Evolutionary conservation across 225 moss, liverwort and hornwort species (phyloP), one percentile per base, ranked within the genome.

Genomic region (Climacium dendroides): DNA sequence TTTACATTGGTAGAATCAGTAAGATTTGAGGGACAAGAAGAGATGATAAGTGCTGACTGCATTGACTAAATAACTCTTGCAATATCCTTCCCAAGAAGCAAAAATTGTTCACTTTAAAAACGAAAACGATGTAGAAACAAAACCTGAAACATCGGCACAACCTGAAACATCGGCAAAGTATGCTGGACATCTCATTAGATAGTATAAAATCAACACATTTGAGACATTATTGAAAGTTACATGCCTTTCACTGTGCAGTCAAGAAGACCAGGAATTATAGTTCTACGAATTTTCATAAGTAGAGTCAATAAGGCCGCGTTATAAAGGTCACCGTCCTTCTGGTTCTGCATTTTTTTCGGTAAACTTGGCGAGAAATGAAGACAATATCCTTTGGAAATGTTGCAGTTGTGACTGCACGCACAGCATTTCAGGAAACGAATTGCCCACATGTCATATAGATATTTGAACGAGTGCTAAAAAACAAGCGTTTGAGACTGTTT

Each of bases 361-460:
- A 90, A 83, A 73, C 81, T 89, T 52, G 96, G 94, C 41, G 95
- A 95, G 86, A 98, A 98, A 90, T 96, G 96, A 82, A 98, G 90
- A 80, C 97, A 98, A 17, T 83, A 87, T 69, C 92, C 94, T 55
- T 88, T 73, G 73, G 89, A 78, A 72, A 86, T 15, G 13, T 74
- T 77, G 89, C 94, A 94, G 39, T 72, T 55, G 50, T 52, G 64
- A 87, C 94, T 94, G 91, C 76, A 86, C n/a, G 13, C 85, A 85
- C 58, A 78, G 63, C 35, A 91, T 74, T 59, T 67, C 74, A 86
- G 69, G 53, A 87, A 80, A 71, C 48, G 16, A 87, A 47, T 82
- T 65, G 17, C 41, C 39, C 84, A 83, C 52, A 74, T 59, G 79
- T 64, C 52, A 89, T 58, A 50, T 43, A 83, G 50, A 28, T 17